A percentile compares a stretch with the other conserved stretches of the same genome.
Evolutionary conservation across 306 rosid genomes (phyloP).

Genomic region (Vigna mungo): DNA sequence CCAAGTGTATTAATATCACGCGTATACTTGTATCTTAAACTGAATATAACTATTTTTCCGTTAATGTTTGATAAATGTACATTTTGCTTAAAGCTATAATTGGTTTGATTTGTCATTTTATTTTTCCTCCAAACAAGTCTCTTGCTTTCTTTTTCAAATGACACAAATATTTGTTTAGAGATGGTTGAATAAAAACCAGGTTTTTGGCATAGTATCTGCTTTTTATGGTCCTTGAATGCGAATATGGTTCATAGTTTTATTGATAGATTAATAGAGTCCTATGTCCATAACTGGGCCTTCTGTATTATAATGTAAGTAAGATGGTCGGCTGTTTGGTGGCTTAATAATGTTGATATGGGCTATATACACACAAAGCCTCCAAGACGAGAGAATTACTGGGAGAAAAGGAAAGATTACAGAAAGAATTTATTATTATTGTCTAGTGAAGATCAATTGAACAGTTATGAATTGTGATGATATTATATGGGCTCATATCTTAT

Average conservation of each 20-base stretch:
- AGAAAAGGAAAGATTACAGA: not conserved
- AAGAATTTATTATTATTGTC: conserved; percentile 12
- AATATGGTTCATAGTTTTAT: conserved; percentile 9
- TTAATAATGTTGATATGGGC: conserved; percentile 25
- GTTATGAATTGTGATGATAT: conserved; percentile 22
- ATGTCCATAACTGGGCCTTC: conserved; percentile 35
- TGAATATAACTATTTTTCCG: conserved; percentile 2
- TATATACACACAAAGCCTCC: not conserved
- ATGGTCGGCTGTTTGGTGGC: conserved; percentile 24
- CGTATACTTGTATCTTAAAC: conserved; percentile 19
- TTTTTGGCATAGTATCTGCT: conserved; percentile 9
- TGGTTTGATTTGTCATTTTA: conserved; percentile 17
- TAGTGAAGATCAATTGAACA: conserved; percentile 23
- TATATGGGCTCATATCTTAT: conserved; percentile 16
- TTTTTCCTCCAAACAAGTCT: not conserved
- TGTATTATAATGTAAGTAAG: no score
- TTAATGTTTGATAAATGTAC: conserved; percentile 11
- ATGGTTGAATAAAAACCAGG: conserved; percentile 27
- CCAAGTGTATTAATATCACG: conserved; percentile 4
- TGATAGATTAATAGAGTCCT: conserved; percentile 3
- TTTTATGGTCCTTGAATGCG: conserved; percentile 10
- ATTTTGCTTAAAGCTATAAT: not conserved
- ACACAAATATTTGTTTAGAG: conserved; percentile 10
- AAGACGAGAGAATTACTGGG: not conserved
- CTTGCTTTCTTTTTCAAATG: conserved; percentile 19